Percentiles rank a stretch among this genome's conserved stretches.
These are phyloP conservation scores for Hyaloperonospora brassicae DNA, from an alignment of 352 stramenopile species.

Conservation along the genomic window DNA sequence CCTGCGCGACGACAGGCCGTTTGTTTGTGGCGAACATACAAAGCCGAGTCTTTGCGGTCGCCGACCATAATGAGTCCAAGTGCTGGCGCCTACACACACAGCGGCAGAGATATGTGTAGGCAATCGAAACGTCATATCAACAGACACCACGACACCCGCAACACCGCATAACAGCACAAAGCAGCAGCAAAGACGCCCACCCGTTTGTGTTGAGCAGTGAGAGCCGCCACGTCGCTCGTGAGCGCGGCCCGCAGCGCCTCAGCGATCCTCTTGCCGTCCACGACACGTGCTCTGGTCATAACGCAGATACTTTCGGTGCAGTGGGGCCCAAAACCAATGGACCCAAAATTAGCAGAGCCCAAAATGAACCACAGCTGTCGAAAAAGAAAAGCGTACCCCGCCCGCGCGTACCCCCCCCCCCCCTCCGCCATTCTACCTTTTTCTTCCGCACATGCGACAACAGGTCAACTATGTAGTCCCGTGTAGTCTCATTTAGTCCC, in stretches of 20 bases:
- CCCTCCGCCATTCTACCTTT: too few species aligned
- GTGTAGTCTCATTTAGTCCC: too few species aligned
- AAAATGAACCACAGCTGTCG: constrained; percentile 3
- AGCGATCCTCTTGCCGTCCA: constrained; percentile 67
- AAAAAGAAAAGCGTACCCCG: too few species aligned
- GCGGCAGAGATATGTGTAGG: neutral
- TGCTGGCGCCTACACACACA: constrained; percentile 68
- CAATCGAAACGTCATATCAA: neutral
- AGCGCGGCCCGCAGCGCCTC: constrained; percentile 52
- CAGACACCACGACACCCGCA: too few species aligned
- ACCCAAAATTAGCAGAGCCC: neutral
- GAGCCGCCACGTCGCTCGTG: constrained; percentile 48
- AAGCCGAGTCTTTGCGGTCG: constrained; percentile 90
- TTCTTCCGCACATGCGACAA: too few species aligned
- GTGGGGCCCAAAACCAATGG: neutral
- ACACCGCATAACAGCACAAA: too few species aligned
- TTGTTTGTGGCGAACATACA: constrained; percentile 99
- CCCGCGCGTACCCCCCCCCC: too few species aligned
- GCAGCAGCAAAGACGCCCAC: constrained; percentile 10
- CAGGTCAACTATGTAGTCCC: too few species aligned
- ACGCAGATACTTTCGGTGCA: too few species aligned
- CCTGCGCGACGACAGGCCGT: constrained; percentile 91
- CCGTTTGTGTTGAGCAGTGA: constrained; percentile 41
- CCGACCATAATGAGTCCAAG: constrained; percentile 98
- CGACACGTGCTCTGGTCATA: constrained; percentile 32